Percentiles rank a stretch among this genome's conserved stretches.
Evolutionary conservation across 2,329 filamentous ascomycete genomes (phyloP).

Genomic region (Fusarium denticulatum): DNA sequence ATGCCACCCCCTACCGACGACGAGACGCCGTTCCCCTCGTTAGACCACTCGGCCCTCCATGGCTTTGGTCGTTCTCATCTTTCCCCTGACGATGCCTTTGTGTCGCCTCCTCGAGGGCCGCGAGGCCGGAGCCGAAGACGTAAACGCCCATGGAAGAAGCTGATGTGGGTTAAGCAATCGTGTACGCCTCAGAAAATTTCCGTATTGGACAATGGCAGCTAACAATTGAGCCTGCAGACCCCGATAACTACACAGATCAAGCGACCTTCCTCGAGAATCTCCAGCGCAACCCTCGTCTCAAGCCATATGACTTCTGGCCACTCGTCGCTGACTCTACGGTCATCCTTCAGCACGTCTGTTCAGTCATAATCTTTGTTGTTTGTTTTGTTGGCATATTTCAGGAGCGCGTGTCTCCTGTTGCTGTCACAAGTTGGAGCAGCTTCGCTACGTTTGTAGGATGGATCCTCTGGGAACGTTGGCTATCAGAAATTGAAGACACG

Average conservation of each 20-base stretch:
- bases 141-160: slow-evolving; percentile 88
- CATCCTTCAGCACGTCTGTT: slow-evolving; percentile 96
- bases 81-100: slow-evolving; percentile 86
- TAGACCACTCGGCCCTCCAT: slow-evolving; percentile 46
- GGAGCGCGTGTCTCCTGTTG: slow-evolving; percentile 87
- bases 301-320: slow-evolving; percentile 98
- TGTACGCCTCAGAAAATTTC: slow-evolving; percentile 61
- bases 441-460: slow-evolving; percentile 86
- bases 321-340: slow-evolving; percentile 94
- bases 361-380: slow-evolving; percentile 92
- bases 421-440: slow-evolving; percentile 86
- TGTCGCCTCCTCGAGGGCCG: slow-evolving; percentile 67
- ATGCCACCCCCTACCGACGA: slow-evolving; percentile 54
- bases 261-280: slow-evolving; percentile 96
- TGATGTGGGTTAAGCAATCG: slow-evolving; percentile 97
- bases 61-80: slow-evolving; percentile 71
- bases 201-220: not conserved
- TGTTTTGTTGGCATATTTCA: slow-evolving; percentile 93
- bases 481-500: slow-evolving; percentile 72
- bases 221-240: slow-evolving; percentile 64
- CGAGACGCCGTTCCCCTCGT: slow-evolving; percentile 50
- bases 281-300: slow-evolving; percentile 90
- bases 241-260: slow-evolving; percentile 99
- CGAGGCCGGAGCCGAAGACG: slow-evolving; percentile 73
- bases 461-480: slow-evolving; percentile 92